phyloP scores from a whole-genome alignment of 2,329 filamentous ascomycete species.

The Calonectria henricotiae region DNA sequence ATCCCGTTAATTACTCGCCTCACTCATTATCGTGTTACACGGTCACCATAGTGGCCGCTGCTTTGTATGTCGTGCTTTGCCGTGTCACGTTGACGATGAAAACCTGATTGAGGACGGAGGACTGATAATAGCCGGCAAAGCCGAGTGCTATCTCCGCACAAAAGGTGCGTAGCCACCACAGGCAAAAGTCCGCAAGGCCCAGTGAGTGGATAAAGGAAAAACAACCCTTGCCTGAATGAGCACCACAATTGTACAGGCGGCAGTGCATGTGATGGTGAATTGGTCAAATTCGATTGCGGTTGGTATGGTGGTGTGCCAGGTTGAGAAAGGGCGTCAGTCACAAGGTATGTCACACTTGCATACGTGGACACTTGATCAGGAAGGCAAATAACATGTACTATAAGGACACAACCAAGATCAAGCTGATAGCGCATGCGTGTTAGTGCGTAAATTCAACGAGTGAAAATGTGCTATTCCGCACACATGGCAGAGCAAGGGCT shows the following conservation, averaged over 20 bases:
- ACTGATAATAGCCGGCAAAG: constrained; percentile 15
- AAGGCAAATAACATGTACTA: constrained; percentile 37
- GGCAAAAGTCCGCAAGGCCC: constrained; percentile 28
- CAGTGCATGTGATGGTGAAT: constrained; percentile 35
- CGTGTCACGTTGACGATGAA: constrained; percentile 14
- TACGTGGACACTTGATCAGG: constrained; percentile 38
- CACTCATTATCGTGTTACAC: constrained; percentile 19
- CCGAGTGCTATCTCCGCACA: constrained; percentile 31
- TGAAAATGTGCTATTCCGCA: constrained; percentile 41
- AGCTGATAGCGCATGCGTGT: constrained; percentile 43
- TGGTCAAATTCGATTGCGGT: constrained; percentile 41
- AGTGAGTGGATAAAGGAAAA: constrained; percentile 30
- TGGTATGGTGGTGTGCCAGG: constrained; percentile 35
- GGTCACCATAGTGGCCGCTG: constrained; percentile 5
- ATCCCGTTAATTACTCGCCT: constrained; percentile 24
- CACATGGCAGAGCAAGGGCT: constrained; percentile 12
- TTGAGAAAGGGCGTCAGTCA: constrained; percentile 44
- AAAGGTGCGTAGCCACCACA: constrained; percentile 28
- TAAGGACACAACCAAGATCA: constrained; percentile 41
- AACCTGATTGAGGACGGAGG: constrained; percentile 12
- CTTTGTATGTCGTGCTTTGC: constrained; percentile 23
- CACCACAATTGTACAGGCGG: constrained; percentile 24
- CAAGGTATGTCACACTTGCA: constrained; percentile 48
- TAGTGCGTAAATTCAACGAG: constrained; percentile 36
- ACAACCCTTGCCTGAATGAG: constrained; percentile 28